These are phyloP conservation scores for Phytophthora idaei DNA, from an alignment of 352 stramenopile species.

Conservation along the genomic window DNA sequence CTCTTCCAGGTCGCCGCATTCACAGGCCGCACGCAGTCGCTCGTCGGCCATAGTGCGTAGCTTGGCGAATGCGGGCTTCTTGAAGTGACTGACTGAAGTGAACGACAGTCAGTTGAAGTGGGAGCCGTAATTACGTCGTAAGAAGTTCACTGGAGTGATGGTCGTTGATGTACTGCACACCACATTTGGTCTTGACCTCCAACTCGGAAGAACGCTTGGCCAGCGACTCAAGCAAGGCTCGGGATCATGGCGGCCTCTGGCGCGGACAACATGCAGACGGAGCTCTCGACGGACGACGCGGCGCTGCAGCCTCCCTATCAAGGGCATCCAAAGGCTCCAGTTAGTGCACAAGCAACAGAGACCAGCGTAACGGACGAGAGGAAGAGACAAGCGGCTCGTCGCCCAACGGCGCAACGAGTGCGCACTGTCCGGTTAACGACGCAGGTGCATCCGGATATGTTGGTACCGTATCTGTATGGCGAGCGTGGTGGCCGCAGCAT, in stretches of 20 bases:
- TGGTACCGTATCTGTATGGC: conserved; percentile 67
- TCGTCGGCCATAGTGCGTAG: background rate
- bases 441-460: conserved; percentile 50
- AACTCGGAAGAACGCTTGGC: conserved; percentile 20
- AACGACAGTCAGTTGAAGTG: conserved; percentile 5
- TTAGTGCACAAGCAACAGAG: background rate
- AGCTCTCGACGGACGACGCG: conserved; percentile 9
- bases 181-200: background rate
- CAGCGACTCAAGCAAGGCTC: conserved; percentile 4
- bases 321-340: background rate
- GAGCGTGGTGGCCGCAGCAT: conserved; percentile 55
- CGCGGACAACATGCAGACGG: conserved; percentile 17
- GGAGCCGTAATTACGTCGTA: conserved; percentile 3
- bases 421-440: conserved; percentile 66
- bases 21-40: background rate
- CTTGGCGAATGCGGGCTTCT: background rate
- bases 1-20: background rate
- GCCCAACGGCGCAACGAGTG: conserved; percentile 41
- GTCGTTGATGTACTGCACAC: conserved; percentile 15
- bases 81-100: background rate
- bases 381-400: background rate
- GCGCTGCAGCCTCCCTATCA: conserved; percentile 12
- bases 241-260: conserved; percentile 26
- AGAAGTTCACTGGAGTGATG: conserved; percentile 14
- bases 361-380: background rate